A percentile compares a stretch with the other conserved stretches of the same genome.
Conservation (phyloP, 345 rosid genomes). For the Brassica juncea region DNA sequence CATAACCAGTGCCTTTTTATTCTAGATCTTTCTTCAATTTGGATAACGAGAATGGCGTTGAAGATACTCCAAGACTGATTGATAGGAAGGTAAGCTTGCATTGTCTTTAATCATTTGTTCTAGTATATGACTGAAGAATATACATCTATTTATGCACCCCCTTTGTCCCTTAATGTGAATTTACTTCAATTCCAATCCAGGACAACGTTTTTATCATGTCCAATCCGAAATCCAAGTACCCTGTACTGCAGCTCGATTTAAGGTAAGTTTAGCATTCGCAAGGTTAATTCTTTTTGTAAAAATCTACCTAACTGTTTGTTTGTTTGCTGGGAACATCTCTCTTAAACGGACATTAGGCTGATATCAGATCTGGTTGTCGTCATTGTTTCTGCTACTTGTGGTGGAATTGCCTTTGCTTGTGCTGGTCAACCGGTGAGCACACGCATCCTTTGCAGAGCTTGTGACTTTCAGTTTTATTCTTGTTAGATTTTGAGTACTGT, state of each 20-base stretch:
- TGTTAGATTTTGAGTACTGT: constrained; percentile 7
- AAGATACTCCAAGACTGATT: constrained; percentile 88
- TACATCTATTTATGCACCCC: neutral
- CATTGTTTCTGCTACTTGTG: constrained; percentile 98
- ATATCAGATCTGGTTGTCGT: constrained; percentile 96
- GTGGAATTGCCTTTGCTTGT: constrained; percentile 98
- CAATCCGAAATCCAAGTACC: constrained; percentile 93
- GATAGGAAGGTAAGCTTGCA: constrained; percentile 68
- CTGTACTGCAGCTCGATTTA: constrained; percentile 87
- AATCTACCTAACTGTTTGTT: neutral
- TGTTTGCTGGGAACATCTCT: constrained; percentile 30
- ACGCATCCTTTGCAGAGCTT: constrained; percentile 27
- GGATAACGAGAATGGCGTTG: constrained; percentile 81
- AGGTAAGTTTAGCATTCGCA: constrained; percentile 47
- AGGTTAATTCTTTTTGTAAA: neutral
- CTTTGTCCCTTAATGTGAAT: no score
- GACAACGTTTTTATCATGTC: constrained; percentile 97
- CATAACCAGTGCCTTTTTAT: constrained; percentile 33
- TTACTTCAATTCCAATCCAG: constrained; percentile 47
- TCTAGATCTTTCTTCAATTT: constrained; percentile 80
- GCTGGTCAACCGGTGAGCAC: constrained; percentile 94
- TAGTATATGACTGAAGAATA: neutral
- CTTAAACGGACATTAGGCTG: constrained; percentile 57
- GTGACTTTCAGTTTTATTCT: constrained; percentile 10
- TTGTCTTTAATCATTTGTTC: neutral